Conservation (phyloP, 2,329 filamentous ascomycete genomes). For the Diaporthe citri region DNA sequence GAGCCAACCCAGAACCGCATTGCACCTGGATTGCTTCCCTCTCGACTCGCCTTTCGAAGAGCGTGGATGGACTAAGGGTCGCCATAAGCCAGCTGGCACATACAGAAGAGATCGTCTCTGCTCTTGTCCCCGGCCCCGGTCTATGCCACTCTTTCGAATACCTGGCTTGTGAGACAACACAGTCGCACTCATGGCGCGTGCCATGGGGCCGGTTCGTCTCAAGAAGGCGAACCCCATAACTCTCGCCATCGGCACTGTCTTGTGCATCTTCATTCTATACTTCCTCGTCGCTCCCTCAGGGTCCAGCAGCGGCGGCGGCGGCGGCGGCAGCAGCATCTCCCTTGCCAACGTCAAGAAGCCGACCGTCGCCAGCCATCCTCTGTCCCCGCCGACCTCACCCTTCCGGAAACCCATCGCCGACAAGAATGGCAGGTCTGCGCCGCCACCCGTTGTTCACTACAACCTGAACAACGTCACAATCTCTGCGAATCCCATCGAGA, state of each 20-base stretch:
- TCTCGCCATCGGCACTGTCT: constrained; percentile 76
- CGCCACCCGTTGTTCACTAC: constrained; percentile 92
- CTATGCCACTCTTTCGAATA: constrained; percentile 25
- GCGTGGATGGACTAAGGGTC: constrained; percentile 38
- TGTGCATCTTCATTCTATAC: constrained; percentile 79
- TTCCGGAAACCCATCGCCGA: constrained; percentile 74
- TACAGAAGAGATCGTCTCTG: constrained; percentile 31
- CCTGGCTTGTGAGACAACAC: constrained; percentile 35
- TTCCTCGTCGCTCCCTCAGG: constrained; percentile 70
- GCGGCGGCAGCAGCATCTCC: constrained; percentile 60
- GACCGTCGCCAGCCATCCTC: constrained; percentile 72
- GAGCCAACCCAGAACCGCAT: not conserved
- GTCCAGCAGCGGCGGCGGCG: constrained; percentile 57
- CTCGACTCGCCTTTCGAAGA: constrained; percentile 8
- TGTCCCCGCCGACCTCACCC: constrained; percentile 80
- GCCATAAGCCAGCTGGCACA: constrained; percentile 37
- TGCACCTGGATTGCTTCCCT: not conserved
- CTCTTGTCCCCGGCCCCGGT: not conserved
- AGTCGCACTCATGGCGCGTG: constrained; percentile 62
- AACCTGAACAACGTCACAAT: constrained; percentile 95
- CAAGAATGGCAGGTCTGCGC: constrained; percentile 66
- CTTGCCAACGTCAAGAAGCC: constrained; percentile 57
- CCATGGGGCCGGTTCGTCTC: constrained; percentile 76
- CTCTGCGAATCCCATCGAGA: constrained; percentile 79
- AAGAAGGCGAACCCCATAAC: constrained; percentile 85